Conservation (phyloP, 2,329 filamentous ascomycete species). For the Fusarium sarcochroum region DNA sequence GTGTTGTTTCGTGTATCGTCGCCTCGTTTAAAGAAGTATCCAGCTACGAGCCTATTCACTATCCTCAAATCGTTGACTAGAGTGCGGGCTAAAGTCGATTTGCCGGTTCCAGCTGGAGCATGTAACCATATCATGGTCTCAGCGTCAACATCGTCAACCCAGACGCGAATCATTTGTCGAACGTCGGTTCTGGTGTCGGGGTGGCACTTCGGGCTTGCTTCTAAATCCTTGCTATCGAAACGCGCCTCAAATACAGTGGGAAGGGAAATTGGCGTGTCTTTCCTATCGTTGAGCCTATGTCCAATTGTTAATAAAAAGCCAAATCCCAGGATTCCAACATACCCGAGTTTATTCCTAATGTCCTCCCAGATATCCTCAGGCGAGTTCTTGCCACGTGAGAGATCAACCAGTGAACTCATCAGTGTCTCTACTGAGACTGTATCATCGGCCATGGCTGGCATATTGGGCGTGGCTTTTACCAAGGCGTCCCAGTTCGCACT, state of each 20-base stretch:
- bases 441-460: not conserved
- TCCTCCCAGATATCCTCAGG: not conserved
- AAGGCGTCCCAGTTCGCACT: not conserved
- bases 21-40: constrained; percentile 60
- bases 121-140: constrained; percentile 5
- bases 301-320: no score
- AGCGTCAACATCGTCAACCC: not conserved
- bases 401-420: not conserved
- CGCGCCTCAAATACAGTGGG: not conserved
- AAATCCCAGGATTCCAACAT: no score
- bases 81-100: constrained; percentile 39
- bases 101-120: constrained; percentile 38
- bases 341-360: not conserved
- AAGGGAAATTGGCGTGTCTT: not conserved
- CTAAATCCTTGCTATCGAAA: constrained; percentile 5
- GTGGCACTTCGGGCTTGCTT: not conserved
- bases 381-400: not conserved
- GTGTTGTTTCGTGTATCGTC: not conserved
- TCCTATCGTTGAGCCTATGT: not conserved
- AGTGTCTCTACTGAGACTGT: not conserved
- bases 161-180: not conserved
- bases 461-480: not conserved
- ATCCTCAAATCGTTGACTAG: not conserved
- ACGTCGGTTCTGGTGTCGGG: not conserved
- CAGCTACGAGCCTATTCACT: constrained; percentile 46